Conservation (phyloP, 441 rosid species). For the Flueggea neowawraea region DNA sequence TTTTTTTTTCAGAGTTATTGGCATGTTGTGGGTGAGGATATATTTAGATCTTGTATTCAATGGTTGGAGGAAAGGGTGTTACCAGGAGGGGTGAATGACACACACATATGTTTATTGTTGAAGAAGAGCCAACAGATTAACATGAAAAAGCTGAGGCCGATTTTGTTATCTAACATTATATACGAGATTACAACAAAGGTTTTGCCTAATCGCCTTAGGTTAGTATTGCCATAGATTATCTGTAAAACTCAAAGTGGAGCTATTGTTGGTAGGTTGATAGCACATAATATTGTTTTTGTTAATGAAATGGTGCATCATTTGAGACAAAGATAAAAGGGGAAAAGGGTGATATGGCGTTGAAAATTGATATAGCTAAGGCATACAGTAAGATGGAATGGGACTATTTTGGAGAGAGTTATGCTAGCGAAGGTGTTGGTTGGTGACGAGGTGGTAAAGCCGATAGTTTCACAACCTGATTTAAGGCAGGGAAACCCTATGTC, state of each 20-base stretch:
- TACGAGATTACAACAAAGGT: not conserved
- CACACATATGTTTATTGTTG: not conserved
- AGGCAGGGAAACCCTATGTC: too few species aligned
- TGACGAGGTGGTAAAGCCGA: too few species aligned
- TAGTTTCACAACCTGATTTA: too few species aligned
- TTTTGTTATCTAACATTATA: not conserved
- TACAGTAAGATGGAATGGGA: not conserved
- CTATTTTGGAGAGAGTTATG: not conserved
- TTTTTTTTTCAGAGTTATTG: not conserved
- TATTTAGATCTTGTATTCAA: not conserved
- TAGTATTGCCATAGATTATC: not conserved
- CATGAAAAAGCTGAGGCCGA: not conserved
- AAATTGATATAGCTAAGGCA: constrained; percentile 6
- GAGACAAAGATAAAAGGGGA: too few species aligned
- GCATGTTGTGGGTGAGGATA: not conserved
- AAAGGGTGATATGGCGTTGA: too few species aligned
- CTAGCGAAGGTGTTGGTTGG: too few species aligned
- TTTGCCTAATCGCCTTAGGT: not conserved
- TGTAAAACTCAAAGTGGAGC: not conserved
- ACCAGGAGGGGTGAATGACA: not conserved
- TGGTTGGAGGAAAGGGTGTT: not conserved
- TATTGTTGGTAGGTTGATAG: not conserved
- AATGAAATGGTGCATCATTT: not conserved
- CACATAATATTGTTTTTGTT: not conserved
- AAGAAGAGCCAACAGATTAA: not conserved